Evolutionary conservation across 192 early-diverging fungal species (phyloP), one percentile per base, ranked within the genome.

Genomic region (Rhizophagus clarus): DNA sequence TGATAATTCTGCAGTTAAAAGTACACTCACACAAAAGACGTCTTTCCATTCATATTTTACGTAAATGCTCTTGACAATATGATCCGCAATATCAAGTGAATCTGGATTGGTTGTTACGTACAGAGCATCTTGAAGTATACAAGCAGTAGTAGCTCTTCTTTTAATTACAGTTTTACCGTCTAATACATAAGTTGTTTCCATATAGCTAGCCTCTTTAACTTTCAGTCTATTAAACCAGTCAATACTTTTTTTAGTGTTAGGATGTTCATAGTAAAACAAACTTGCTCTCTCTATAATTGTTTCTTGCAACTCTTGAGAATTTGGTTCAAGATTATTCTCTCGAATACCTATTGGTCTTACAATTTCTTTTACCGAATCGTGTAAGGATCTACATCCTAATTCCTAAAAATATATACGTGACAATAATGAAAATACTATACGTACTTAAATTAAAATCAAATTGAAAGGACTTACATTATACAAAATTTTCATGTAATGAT

Each of bases 261-360:
- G 87, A 28, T 28, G 26, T 11, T 95, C 93, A 83, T 94, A 91
- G 8, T 95, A 76, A 29, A 97, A 88, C 8, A 97, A 85, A 1
- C 91, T 90, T 24, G 96, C 93, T 4, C 96, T 91, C 77, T 94
- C 89, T 24, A 87, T 84, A 42, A 97, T 94, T 29, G 91, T 69
- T 49, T 86, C 79, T 73, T 94, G 88, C 45, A 97, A 77, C 32
- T 81, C 81, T 61, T 84, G 76, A 15, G 92, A 85, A 34, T 84
- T 74, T 45, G 42, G 42, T 8, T 40, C 37, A 40, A 45, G 42
- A 1, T 77, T 62, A 0, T 91, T 91, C 10, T 68, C 71, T 22
- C 74, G 80, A 12, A 87, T 75, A 7, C 94, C 94, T 26, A 80
- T 75, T 24, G 88, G 87, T 2, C 77, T 87, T 31, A 81, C 87